Evolutionary conservation across 768 basidiomycete species (phyloP).

Genomic region (Xanthoconium purpureum): DNA sequence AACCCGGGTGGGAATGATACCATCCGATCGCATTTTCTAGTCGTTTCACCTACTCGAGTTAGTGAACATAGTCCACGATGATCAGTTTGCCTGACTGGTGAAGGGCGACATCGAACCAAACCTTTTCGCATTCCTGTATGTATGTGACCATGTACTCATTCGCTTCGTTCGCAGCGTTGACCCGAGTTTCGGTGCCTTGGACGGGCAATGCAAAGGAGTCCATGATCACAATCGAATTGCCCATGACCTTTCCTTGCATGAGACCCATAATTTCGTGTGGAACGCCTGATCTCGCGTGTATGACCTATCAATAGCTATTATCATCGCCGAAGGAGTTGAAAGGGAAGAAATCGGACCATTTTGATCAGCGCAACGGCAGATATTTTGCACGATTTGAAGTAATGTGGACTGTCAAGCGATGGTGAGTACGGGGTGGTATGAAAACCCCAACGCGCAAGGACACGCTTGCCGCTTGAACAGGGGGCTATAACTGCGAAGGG

Average conservation of each 20-base stretch:
- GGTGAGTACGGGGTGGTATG: neutral
- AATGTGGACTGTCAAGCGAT: slow-evolving; percentile 54
- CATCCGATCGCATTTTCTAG: slow-evolving; percentile 90
- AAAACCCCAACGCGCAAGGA: neutral
- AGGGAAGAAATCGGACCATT: slow-evolving; percentile 55
- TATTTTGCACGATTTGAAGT: slow-evolving; percentile 90
- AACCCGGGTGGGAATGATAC: slow-evolving; percentile 99
- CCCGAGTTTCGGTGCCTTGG: slow-evolving; percentile 96
- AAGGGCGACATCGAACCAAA: slow-evolving; percentile 29
- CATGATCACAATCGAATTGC: slow-evolving; percentile 78
- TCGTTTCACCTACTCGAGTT: slow-evolving; percentile 61
- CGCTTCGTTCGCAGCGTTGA: slow-evolving; percentile 93
- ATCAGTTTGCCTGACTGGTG: neutral
- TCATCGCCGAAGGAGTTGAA: neutral
- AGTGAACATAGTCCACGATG: neutral
- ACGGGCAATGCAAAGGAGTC: slow-evolving; percentile 97
- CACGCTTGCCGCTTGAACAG: neutral
- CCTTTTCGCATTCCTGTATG: slow-evolving; percentile 76
- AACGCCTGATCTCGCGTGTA: slow-evolving; percentile 95
- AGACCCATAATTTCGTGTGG: slow-evolving; percentile 99
- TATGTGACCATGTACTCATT: slow-evolving; percentile 99
- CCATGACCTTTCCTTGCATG: slow-evolving; percentile 95
- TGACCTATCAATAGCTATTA: slow-evolving; percentile 58
- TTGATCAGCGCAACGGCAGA: slow-evolving; percentile 94
- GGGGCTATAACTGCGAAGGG: slow-evolving; percentile 9